These are phyloP conservation scores for Melaleuca quinquenervia DNA, from an alignment of 345 rosid genomes.

Conservation along the genomic window DNA sequence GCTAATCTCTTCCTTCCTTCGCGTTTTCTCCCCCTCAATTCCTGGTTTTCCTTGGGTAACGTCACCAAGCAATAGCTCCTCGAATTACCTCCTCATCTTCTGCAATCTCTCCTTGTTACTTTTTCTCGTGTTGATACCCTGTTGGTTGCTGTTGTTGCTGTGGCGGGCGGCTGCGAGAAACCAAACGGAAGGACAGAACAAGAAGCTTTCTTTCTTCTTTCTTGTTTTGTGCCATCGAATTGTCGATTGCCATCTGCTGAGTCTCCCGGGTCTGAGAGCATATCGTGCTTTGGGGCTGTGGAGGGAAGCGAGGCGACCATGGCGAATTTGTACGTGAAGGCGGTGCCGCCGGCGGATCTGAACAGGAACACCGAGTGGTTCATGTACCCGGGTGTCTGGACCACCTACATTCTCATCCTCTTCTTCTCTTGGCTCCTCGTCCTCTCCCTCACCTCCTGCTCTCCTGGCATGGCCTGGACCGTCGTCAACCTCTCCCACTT, in stretches of 20 bases:
- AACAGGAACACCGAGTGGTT: conserved; percentile 47
- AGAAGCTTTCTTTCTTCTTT: neutral
- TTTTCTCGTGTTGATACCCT: neutral
- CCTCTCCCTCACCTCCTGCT: conserved; percentile 37
- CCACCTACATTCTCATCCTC: conserved; percentile 32
- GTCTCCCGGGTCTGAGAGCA: neutral
- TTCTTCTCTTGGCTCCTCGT: conserved; percentile 42
- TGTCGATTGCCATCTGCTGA: neutral
- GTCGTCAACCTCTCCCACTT: conserved; percentile 39
- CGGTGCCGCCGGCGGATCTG: conserved; percentile 43
- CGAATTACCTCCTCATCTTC: too few relatives aligned
- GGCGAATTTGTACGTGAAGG: conserved; percentile 40
- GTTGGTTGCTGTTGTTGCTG: conserved; percentile 7
- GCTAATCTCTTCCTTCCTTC: too few relatives aligned
- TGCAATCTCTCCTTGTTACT: too few relatives aligned
- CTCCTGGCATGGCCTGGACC: conserved; percentile 52
- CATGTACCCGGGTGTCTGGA: conserved; percentile 48
- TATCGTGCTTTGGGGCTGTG: neutral
- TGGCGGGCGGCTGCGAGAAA: neutral
- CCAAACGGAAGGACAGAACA: neutral
- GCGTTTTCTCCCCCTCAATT: too few relatives aligned
- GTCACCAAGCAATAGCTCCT: too few relatives aligned
- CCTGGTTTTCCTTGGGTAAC: too few relatives aligned
- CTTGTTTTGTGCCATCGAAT: neutral
- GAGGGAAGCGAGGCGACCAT: neutral